Base-by-base conservation (phyloP, 805 yeast species). In the Starmerella vitae region DNA sequence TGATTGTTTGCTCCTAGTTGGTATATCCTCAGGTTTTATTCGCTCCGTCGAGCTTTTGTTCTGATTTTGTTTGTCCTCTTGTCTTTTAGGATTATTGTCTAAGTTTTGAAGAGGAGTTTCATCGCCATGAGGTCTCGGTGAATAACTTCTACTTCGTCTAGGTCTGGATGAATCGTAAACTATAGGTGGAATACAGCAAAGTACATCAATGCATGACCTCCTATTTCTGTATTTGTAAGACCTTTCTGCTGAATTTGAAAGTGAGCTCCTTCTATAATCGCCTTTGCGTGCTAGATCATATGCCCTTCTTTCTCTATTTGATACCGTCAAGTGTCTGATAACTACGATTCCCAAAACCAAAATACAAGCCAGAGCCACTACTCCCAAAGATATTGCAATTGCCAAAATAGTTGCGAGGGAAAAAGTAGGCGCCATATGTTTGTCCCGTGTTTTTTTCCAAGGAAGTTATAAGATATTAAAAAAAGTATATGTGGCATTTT, bases 301-400 rank as follows among this genome's bases (percentile, higher is more conserved):
- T 24, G 25, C 34, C n/a, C 37, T 15, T 7, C 22, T 20, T 14
- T 36, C 42, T 13, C 28, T 15, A 3, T 32, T 19, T 15, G 41
- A 20, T 7, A 42, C 22, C 22, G 30, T n/a, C 7, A 43, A 36
- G 26, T 37, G 31, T 19, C 46, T 33, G 20, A 39, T 12, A 1
- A 28, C 22, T 13, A 45, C 19, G 8, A 46, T 19, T 2, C 39
- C 28, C 7, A 44, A 36, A 10, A 41, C 34, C 22, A 48, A 20
- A 3, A 51, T 25, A 6, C 46, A 33, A 8, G 39, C 24, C 14
- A 51, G 31, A 2, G 41, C 33, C 4, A 49, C 43, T 3, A 38
- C 43, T n/a, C 55, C 52, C 4, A 51, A 39, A 7, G 55, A 50
- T n/a, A 51, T 50, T 10, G 46, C 51, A 18, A 51, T 45, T n/a